Conservation (phyloP, 2,329 filamentous ascomycete species). For the Penicillium decumbens region DNA sequence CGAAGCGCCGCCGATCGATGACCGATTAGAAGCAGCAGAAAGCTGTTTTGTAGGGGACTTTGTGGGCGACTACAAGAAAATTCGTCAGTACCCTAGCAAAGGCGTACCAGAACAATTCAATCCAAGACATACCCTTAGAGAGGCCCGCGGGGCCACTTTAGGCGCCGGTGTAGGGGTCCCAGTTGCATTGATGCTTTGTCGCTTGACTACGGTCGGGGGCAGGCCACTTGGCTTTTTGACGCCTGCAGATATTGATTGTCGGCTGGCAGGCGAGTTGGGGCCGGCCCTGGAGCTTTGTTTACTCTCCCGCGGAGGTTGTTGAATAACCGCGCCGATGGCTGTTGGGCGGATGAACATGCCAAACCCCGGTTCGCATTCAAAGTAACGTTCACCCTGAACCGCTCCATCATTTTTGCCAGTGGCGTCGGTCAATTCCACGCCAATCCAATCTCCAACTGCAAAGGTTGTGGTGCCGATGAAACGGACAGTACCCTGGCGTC, state of each 20-base stretch:
- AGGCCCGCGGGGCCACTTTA: constrained; percentile 41
- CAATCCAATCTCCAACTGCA: constrained; percentile 78
- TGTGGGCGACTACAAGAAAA: constrained; percentile 60
- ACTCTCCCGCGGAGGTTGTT: constrained; percentile 36
- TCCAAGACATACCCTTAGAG: constrained; percentile 33
- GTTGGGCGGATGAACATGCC: constrained; percentile 83
- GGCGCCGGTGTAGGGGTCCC: constrained; percentile 68
- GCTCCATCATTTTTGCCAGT: constrained; percentile 92
- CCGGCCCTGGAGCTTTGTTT: constrained; percentile 35
- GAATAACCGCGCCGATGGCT: constrained; percentile 55
- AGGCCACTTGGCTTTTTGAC: constrained; percentile 44
- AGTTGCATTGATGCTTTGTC: constrained; percentile 63
- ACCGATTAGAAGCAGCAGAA: constrained; percentile 43
- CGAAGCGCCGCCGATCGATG: constrained; percentile 41
- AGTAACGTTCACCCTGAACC: constrained; percentile 82
- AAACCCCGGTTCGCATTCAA: constrained; percentile 65
- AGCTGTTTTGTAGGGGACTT: constrained; percentile 77
- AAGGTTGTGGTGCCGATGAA: constrained; percentile 79
- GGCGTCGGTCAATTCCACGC: constrained; percentile 76
- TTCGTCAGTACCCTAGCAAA: background rate
- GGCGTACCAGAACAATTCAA: background rate
- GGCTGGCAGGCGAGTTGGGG: constrained; percentile 27
- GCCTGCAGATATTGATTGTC: constrained; percentile 22
- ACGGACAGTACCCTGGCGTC: constrained; percentile 69
- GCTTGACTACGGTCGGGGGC: constrained; percentile 55